Percentiles rank a stretch among this genome's conserved stretches.
phyloP scores from a whole-genome alignment of 164 flowering plant genomes.

The Piper betle region DNA sequence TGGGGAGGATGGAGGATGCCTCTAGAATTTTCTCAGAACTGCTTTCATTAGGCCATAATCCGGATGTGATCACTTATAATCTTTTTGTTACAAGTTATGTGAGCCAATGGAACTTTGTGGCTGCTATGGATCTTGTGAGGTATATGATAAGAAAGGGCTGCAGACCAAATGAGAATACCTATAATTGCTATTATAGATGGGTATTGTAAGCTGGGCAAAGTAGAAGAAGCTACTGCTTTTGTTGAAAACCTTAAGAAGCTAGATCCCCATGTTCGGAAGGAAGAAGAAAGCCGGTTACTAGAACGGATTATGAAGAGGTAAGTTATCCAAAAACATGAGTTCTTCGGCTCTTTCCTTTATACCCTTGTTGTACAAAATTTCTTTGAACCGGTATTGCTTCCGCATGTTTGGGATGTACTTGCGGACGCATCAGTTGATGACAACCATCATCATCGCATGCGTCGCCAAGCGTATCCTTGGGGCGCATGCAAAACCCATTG shows the following conservation, averaged over 20 bases:
- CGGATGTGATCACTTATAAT: conserved; percentile 75
- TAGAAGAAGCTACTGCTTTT: conserved; percentile 54
- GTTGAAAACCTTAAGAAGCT: conserved; percentile 39
- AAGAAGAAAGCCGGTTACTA: conserved; percentile 37
- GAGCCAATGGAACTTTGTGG: conserved; percentile 66
- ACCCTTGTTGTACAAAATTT: too few relatives aligned
- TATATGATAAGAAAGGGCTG: conserved; percentile 75
- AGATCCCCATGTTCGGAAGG: conserved; percentile 46
- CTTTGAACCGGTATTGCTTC: too few relatives aligned
- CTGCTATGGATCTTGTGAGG: conserved; percentile 60
- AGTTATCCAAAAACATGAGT: neutral
- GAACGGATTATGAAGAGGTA: conserved; percentile 37
- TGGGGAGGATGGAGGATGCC: conserved; percentile 69
- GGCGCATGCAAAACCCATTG: too few relatives aligned
- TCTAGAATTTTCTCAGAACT: conserved; percentile 62
- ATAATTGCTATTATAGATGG: conserved; percentile 81
- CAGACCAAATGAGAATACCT: conserved; percentile 63
- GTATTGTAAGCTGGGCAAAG: conserved; percentile 55
- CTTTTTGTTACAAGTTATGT: conserved; percentile 75
- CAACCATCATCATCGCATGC: too few relatives aligned
- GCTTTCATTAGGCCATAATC: conserved; percentile 41
- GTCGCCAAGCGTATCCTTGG: too few relatives aligned
- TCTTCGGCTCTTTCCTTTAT: too few relatives aligned
- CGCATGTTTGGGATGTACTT: too few relatives aligned
- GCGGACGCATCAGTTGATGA: too few relatives aligned